A percentile compares a stretch with the other conserved stretches of the same genome.
phyloP scores from a whole-genome alignment of 2,329 filamentous ascomycete genomes.

The Xylariaceae sp. region DNA sequence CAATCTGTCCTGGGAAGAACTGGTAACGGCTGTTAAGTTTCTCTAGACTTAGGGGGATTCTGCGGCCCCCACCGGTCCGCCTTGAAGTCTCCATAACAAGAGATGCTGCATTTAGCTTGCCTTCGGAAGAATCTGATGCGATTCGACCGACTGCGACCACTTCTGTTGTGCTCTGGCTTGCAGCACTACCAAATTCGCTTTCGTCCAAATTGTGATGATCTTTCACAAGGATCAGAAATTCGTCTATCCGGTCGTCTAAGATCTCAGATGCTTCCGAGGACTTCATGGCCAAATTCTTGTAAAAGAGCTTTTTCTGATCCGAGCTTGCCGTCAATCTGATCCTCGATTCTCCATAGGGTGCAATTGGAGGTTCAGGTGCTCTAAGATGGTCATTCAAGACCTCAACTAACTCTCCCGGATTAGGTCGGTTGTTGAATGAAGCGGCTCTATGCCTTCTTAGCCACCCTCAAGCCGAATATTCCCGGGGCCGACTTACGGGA shows the following conservation, averaged over 20 bases:
- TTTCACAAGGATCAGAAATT: slow-evolving; percentile 75
- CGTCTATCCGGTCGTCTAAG: slow-evolving; percentile 92
- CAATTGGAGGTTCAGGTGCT: slow-evolving; percentile 68
- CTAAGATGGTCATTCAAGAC: slow-evolving; percentile 77
- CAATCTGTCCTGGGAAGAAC: slow-evolving; percentile 94
- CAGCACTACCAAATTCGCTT: slow-evolving; percentile 82
- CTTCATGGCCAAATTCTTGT: slow-evolving; percentile 95
- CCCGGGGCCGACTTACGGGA: slow-evolving; percentile 39
- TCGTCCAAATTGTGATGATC: slow-evolving; percentile 77
- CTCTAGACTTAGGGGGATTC: slow-evolving; percentile 78
- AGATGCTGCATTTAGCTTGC: slow-evolving; percentile 82
- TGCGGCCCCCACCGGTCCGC: slow-evolving; percentile 77
- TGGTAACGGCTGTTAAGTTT: slow-evolving; percentile 66
- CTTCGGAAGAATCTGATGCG: slow-evolving; percentile 83
- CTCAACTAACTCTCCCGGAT: slow-evolving; percentile 81
- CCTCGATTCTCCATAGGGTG: slow-evolving; percentile 73
- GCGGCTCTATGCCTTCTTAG: slow-evolving; percentile 47
- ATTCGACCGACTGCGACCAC: slow-evolving; percentile 91
- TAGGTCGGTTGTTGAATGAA: slow-evolving; percentile 74
- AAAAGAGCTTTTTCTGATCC: slow-evolving; percentile 86
- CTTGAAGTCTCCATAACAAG: slow-evolving; percentile 87
- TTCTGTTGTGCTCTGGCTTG: slow-evolving; percentile 80
- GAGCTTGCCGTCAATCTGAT: slow-evolving; percentile 85
- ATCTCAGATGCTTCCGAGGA: slow-evolving; percentile 90
- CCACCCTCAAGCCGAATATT: slow-evolving; percentile 1